A percentile compares a stretch with the other conserved stretches of the same genome.
phyloP scores from a whole-genome alignment of 2,329 filamentous ascomycete species.

The Paradendryphiella salina region DNA sequence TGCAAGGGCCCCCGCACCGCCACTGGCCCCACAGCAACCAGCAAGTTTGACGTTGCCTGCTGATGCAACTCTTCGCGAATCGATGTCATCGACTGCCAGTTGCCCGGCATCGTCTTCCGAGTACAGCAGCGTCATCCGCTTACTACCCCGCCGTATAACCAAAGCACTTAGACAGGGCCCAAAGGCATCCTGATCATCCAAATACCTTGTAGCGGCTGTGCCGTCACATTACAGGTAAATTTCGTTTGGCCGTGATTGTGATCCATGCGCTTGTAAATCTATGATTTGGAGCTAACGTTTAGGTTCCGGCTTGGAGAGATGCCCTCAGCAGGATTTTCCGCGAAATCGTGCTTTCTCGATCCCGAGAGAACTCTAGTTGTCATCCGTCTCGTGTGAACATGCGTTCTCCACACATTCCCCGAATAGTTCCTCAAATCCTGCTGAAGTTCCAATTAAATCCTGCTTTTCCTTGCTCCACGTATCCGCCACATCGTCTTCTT shows the following conservation, averaged over 20 bases:
- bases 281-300: not conserved
- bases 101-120: constrained; percentile 3
- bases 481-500: constrained; percentile 9
- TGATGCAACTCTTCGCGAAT: constrained; percentile 11
- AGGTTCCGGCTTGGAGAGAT: too few species aligned
- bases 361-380: not conserved
- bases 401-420: constrained; percentile 4
- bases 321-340: too few species aligned
- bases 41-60: constrained; percentile 4
- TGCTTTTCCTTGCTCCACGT: constrained; percentile 25
- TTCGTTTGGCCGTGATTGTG: not conserved
- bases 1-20: constrained; percentile 6
- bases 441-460: constrained; percentile 8
- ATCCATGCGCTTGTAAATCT: not conserved
- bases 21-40: constrained; percentile 6
- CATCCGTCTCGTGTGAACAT: not conserved
- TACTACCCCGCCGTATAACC: not conserved
- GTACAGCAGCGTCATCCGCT: not conserved
- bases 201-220: constrained; percentile 1
- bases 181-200: not conserved
- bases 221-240: constrained; percentile 8
- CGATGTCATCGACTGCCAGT: not conserved
- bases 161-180: not conserved
- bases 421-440: constrained; percentile 18
- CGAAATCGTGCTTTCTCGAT: too few species aligned